Percentiles rank a stretch among this genome's conserved stretches.
Conservation (phyloP, 176 grass and related monocot species). For the Carex myosuroides region DNA sequence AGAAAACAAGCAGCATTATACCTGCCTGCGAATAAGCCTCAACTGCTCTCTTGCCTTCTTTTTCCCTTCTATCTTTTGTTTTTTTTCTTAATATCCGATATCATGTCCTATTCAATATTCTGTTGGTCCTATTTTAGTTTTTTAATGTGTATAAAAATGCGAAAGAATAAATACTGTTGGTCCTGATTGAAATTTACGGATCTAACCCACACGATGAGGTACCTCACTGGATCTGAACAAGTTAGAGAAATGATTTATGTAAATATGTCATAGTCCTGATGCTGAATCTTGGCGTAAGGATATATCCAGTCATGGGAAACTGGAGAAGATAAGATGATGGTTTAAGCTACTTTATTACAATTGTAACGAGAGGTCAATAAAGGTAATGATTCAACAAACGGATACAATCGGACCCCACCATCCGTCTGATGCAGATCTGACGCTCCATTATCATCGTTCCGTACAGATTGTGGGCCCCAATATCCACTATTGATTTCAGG, state of each 20-base stretch:
- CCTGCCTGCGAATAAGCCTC: neutral
- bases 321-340: neutral
- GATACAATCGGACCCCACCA: neutral
- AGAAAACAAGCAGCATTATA: neutral
- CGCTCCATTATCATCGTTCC: slow-evolving; percentile 22
- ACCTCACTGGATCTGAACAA: too few species aligned
- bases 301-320: neutral
- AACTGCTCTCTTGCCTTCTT: slow-evolving; percentile 7
- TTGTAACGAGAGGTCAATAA: slow-evolving; percentile 3
- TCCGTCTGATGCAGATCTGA: slow-evolving; percentile 30
- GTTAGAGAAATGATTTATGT: neutral
- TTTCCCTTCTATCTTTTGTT: neutral
- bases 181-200: too few species aligned
- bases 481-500: slow-evolving; percentile 13
- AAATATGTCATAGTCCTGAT: neutral
- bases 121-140: neutral
- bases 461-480: slow-evolving; percentile 6
- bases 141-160: neutral
- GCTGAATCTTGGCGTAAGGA: neutral
- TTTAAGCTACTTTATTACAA: neutral
- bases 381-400: slow-evolving; percentile 9
- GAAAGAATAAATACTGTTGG: neutral
- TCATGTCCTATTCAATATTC: neutral
- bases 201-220: too few species aligned
- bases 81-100: neutral